These are phyloP conservation scores for Typha latifolia DNA, from an alignment of 176 grass and related monocot genomes.

Conservation along the genomic window DNA sequence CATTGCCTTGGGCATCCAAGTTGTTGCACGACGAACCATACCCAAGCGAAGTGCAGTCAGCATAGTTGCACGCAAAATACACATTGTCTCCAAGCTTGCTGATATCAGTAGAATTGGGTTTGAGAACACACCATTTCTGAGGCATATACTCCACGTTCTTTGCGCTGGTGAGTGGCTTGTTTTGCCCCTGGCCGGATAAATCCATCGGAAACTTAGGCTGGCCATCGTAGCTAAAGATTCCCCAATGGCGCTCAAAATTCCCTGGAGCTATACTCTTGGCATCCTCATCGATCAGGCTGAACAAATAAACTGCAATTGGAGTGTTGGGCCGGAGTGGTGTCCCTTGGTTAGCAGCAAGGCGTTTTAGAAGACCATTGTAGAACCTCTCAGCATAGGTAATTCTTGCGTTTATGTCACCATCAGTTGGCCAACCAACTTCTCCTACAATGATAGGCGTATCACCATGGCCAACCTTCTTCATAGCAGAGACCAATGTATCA, in stretches of 20 bases:
- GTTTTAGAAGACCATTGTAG: conserved; percentile 46
- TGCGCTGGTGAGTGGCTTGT: background rate
- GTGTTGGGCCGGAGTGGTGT: conserved; percentile 40
- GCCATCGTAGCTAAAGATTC: conserved; percentile 66
- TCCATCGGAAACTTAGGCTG: conserved; percentile 13
- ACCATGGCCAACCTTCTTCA: conserved; percentile 18
- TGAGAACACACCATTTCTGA: conserved; percentile 43
- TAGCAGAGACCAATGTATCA: conserved; percentile 60
- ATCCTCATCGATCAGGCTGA: conserved; percentile 57
- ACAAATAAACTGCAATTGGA: conserved; percentile 44
- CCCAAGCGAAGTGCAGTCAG: conserved; percentile 57
- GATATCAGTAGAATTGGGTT: conserved; percentile 31
- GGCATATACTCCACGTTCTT: conserved; percentile 32
- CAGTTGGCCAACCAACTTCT: conserved; percentile 76
- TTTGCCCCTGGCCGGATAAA: background rate
- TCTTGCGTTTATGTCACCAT: conserved; percentile 51
- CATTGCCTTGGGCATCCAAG: conserved; percentile 49
- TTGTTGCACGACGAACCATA: conserved; percentile 38
- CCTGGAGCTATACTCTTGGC: conserved; percentile 51
- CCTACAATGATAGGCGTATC: conserved; percentile 49
- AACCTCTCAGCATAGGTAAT: conserved; percentile 40
- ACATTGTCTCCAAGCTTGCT: conserved; percentile 44
- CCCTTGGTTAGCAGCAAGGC: conserved; percentile 29
- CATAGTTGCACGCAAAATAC: conserved; percentile 46
- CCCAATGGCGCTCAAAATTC: conserved; percentile 60